A percentile compares a stretch with the other conserved stretches of the same genome.
phyloP scores from a whole-genome alignment of 2,329 filamentous ascomycete species.

The Hawksworthiomyces lignivorus region DNA sequence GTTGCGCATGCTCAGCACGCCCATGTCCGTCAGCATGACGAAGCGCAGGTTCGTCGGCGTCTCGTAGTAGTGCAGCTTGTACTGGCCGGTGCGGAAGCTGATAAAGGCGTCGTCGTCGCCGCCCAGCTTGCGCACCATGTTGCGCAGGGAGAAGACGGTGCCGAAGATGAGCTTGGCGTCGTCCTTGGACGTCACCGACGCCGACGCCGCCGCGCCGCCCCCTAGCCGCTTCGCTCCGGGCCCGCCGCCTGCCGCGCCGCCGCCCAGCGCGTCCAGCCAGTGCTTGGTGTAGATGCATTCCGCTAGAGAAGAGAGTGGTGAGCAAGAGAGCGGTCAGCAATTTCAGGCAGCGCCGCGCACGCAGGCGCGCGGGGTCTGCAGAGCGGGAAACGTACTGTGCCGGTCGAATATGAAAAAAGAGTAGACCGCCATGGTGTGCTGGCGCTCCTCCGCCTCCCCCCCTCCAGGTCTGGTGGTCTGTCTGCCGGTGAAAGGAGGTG shows the following conservation, averaged over 20 bases:
- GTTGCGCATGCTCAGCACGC: constrained; percentile 81
- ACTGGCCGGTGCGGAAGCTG: constrained; percentile 84
- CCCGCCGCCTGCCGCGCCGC: constrained; percentile 7
- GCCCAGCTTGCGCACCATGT: constrained; percentile 93
- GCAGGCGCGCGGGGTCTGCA: too few species aligned
- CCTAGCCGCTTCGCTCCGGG: neutral
- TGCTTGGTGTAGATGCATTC: constrained; percentile 94
- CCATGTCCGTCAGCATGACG: constrained; percentile 90
- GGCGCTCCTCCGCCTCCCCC: constrained; percentile 4
- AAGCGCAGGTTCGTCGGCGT: constrained; percentile 93
- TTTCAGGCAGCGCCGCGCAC: too few species aligned
- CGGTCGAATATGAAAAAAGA: constrained; percentile 99
- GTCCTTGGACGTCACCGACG: constrained; percentile 41
- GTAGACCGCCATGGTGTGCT: constrained; percentile 73
- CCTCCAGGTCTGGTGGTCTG: too few species aligned
- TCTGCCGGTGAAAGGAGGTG: too few species aligned
- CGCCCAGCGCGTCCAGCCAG: constrained; percentile 53
- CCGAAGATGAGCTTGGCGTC: constrained; percentile 97
- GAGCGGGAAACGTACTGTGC: constrained; percentile 60
- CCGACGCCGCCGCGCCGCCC: neutral
- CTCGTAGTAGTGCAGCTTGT: constrained; percentile 99
- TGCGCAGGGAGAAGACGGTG: constrained; percentile 89
- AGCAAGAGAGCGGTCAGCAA: neutral
- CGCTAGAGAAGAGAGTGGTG: constrained; percentile 43
- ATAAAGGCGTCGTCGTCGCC: constrained; percentile 93